phyloP scores from a whole-genome alignment of 2,329 filamentous ascomycete species.

The Fusarium odoratissimum region DNA sequence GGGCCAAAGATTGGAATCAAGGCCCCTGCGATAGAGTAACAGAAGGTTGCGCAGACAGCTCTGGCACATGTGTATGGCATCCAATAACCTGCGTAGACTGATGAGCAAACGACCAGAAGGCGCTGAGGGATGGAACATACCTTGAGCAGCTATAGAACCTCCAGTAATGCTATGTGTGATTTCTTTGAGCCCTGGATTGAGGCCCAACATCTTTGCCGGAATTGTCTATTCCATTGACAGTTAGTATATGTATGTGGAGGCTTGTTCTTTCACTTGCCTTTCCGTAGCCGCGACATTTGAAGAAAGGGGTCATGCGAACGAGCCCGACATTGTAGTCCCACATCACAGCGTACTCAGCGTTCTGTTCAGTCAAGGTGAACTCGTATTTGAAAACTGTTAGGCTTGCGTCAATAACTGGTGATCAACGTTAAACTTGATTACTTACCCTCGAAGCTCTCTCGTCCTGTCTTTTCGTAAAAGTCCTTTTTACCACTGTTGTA shows the following conservation, averaged over 20 bases:
- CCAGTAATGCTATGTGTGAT: conserved; percentile 96
- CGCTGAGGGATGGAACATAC: conserved; percentile 56
- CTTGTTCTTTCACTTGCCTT: conserved; percentile 71
- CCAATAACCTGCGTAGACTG: conserved; percentile 83
- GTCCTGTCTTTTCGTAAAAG: conserved; percentile 85
- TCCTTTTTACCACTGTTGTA: conserved; percentile 96
- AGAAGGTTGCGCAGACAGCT: conserved; percentile 91
- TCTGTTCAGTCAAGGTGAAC: conserved; percentile 76
- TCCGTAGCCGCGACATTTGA: conserved; percentile 87
- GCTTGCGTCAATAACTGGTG: conserved; percentile 28
- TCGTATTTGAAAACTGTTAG: conserved; percentile 65
- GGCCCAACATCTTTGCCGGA: conserved; percentile 82
- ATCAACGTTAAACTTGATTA: neutral
- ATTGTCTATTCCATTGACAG: conserved; percentile 72
- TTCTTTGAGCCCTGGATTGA: conserved; percentile 85
- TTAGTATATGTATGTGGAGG: conserved; percentile 17
- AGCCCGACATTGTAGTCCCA: conserved; percentile 98
- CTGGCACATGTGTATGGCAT: conserved; percentile 90
- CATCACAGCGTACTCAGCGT: conserved; percentile 80
- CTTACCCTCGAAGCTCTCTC: conserved; percentile 88
- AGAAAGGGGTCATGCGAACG: conserved; percentile 93
- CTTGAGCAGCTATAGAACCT: conserved; percentile 89
- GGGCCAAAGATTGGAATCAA: conserved; percentile 92
- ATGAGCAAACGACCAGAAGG: conserved; percentile 17
- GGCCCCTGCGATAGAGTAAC: conserved; percentile 83